A percentile compares a stretch with the other conserved stretches of the same genome.
Evolutionary conservation across 2,329 filamentous ascomycete genomes (phyloP).

Genomic region (Kalmusia sp.): DNA sequence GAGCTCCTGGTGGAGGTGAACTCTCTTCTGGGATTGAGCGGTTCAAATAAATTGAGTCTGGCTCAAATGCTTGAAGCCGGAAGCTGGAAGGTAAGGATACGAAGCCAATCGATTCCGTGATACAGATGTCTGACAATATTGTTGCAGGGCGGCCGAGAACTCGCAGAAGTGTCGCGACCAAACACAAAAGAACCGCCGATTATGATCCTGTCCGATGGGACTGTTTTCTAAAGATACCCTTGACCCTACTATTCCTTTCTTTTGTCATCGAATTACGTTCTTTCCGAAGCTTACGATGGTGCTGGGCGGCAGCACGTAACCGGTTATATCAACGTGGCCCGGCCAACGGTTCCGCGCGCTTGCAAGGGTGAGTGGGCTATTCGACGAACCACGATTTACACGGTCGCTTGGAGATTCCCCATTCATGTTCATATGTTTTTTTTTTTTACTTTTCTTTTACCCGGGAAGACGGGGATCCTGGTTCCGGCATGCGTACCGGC

Average conservation of each 20-base stretch:
- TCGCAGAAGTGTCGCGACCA: slow-evolving; percentile 92
- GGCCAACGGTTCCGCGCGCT: background rate
- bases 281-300: slow-evolving; percentile 13
- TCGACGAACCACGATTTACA: slow-evolving; percentile 7
- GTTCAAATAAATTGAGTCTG: slow-evolving; percentile 74
- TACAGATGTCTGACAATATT: slow-evolving; percentile 36
- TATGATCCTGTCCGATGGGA: slow-evolving; percentile 94
- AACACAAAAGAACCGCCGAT: slow-evolving; percentile 98
- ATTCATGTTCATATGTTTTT: slow-evolving; percentile 24
- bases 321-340: background rate
- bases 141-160: slow-evolving; percentile 84
- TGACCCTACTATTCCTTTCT: slow-evolving; percentile 28
- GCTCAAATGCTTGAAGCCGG: slow-evolving; percentile 94
- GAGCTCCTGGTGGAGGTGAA: slow-evolving; percentile 75
- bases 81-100: slow-evolving; percentile 92
- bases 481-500: background rate
- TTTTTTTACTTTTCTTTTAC: background rate
- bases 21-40: slow-evolving; percentile 69
- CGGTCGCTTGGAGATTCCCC: slow-evolving; percentile 8
- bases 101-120: no score
- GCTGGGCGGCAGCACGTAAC: slow-evolving; percentile 8
- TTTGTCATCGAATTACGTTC: slow-evolving; percentile 26
- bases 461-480: background rate
- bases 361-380: background rate
- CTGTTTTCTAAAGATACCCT: slow-evolving; percentile 77